Evolutionary conservation across 2,329 filamentous ascomycete genomes (phyloP).

Genomic region (Diaporthe humulicola): DNA sequence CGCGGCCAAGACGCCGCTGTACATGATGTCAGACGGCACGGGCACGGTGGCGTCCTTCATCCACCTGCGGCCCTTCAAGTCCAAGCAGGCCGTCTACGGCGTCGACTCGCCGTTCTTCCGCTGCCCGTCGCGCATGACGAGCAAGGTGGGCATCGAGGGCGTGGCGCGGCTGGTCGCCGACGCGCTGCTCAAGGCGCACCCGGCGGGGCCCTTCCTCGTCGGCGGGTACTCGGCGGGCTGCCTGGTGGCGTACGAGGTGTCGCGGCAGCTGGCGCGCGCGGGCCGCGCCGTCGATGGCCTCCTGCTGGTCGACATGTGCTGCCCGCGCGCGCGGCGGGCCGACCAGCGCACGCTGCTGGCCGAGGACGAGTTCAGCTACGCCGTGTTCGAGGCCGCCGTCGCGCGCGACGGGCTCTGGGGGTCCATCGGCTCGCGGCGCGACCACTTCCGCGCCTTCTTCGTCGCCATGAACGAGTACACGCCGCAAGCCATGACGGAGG

Average conservation of each 20-base stretch:
- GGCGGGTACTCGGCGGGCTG: conserved; percentile 46
- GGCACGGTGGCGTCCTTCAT: conserved; percentile 46
- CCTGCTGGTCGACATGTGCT: conserved; percentile 44
- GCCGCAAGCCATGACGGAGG: conserved; percentile 17
- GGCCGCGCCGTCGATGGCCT: conserved; percentile 42
- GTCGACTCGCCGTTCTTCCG: conserved; percentile 48
- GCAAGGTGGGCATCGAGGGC: conserved; percentile 41
- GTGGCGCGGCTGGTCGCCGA: conserved; percentile 42
- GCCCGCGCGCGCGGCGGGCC: conserved; percentile 17
- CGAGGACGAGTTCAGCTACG: conserved; percentile 34
- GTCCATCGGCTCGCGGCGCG: conserved; percentile 34
- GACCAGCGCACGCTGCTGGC: conserved; percentile 25
- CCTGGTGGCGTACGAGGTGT: conserved; percentile 45
- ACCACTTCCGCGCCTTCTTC: conserved; percentile 36
- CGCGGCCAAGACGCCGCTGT: conserved; percentile 43
- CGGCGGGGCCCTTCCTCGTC: conserved; percentile 45
- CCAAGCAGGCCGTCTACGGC: conserved; percentile 44
- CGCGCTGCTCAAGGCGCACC: conserved; percentile 42
- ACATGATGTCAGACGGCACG: conserved; percentile 47
- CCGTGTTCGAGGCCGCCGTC: neutral
- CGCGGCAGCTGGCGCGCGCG: conserved; percentile 41
- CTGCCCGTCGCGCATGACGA: conserved; percentile 40
- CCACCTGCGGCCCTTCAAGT: conserved; percentile 45
- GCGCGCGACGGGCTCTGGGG: conserved; percentile 11
- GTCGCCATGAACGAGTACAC: conserved; percentile 38